Base-by-base conservation (phyloP, 2,329 filamentous ascomycete genomes). In the Colletotrichum sidae region DNA sequence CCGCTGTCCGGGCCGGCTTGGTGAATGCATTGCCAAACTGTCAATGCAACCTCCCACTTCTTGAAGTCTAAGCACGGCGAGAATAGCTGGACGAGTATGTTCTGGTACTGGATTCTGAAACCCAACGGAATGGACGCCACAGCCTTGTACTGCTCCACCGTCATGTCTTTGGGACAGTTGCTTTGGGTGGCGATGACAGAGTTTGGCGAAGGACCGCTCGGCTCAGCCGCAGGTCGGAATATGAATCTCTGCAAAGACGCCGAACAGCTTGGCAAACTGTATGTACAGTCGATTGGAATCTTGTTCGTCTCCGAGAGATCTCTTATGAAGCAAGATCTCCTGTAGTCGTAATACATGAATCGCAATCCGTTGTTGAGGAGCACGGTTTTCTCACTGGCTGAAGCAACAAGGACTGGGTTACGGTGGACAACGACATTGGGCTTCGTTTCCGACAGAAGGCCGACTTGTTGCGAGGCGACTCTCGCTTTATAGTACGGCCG, bases 101-200 rank as follows among this genome's bases (percentile, higher is more conserved):
- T 90, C 8, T 77, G 70, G 83, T 86, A 90, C 55, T 87, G 84
- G 8, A 88, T 73, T 1, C 73, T 70, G 15, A 78, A 63, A 0
- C 86, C 86, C 2, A 83, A 70, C 0, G 83, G 79, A 3, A 90
- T 68, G 0, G 80, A 71, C 0, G 79, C 77, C n/a, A 89, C 80
- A 0, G 81, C 77, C 55, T 85, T 83, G 70, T 81, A 90, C 57
- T 91, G 86, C 0, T 83, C 80, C 0, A 87, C 63, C 0, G 82
- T 78, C 60, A 91, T 75, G 25, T 80, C 69, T 0, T 60, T 10
- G 0, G 88, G 86, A 53, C 86, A 88, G 0, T 72, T 55, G 0
- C 69, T 73, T 61, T 87, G 84, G 1, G 70, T 73, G 0, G 87
- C 80, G 11, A 91, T 79, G 0, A 86, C 81, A 0, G 78, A 68